These are phyloP conservation scores for Malassezia obtusa DNA, from an alignment of 1,284 basidiomycete species.

Conservation along the genomic window DNA sequence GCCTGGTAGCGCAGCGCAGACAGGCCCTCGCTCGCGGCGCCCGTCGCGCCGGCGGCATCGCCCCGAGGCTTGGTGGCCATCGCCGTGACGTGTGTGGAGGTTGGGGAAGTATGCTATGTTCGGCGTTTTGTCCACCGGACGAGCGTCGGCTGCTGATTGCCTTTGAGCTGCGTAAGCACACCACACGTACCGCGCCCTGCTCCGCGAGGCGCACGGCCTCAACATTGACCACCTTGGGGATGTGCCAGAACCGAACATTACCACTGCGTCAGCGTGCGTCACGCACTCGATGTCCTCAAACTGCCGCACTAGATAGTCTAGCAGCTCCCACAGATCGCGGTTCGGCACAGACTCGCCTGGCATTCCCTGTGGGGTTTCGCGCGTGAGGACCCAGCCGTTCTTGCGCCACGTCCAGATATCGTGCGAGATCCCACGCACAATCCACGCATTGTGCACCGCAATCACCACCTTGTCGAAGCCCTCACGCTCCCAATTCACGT, in stretches of 20 bases:
- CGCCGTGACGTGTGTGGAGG: neutral
- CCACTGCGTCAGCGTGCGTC: slow-evolving; percentile 17
- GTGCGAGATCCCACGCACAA: slow-evolving; percentile 38
- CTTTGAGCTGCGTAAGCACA: slow-evolving; percentile 20
- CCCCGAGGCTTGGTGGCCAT: neutral
- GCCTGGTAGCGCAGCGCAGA: slow-evolving; percentile 38
- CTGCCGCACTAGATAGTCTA: slow-evolving; percentile 30
- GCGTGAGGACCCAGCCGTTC: slow-evolving; percentile 35
- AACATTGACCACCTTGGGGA: slow-evolving; percentile 23
- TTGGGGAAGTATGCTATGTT: neutral
- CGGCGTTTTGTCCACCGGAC: slow-evolving; percentile 32
- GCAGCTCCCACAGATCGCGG: slow-evolving; percentile 42
- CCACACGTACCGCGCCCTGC: slow-evolving; percentile 24
- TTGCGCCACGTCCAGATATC: slow-evolving; percentile 44
- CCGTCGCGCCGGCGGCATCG: neutral
- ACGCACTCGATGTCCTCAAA: slow-evolving; percentile 41
- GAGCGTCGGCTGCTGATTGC: slow-evolving; percentile 29
- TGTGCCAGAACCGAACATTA: slow-evolving; percentile 44
- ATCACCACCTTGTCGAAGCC: slow-evolving; percentile 46
- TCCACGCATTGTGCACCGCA: slow-evolving; percentile 38
- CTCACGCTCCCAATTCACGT: slow-evolving; percentile 36
- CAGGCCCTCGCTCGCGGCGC: neutral
- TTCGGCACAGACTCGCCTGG: slow-evolving; percentile 40
- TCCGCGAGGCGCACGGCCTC: slow-evolving; percentile 30
- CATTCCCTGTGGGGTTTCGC: slow-evolving; percentile 23